Conservation (phyloP, 2,329 filamentous ascomycete genomes). For the Gnomoniopsis smithogilvyi region DNA sequence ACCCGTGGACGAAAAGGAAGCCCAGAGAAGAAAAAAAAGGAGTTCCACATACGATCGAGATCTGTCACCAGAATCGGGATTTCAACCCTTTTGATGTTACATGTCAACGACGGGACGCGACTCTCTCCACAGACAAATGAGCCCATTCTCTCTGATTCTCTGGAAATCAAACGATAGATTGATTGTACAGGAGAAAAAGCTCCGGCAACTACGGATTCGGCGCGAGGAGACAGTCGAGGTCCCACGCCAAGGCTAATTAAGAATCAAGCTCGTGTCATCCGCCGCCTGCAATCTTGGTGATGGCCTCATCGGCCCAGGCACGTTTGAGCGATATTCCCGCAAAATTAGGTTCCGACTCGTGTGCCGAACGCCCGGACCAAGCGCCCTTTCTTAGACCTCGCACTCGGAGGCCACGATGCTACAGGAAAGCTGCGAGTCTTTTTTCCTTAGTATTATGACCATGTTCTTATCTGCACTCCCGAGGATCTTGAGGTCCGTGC, state of each 20-base stretch:
- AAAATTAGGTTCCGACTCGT: neutral
- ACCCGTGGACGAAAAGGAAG: neutral
- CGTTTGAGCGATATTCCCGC: neutral
- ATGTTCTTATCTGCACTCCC: neutral
- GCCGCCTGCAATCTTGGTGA: neutral
- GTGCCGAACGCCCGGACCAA: neutral
- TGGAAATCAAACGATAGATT: neutral
- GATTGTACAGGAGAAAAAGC: neutral
- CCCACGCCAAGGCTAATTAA: neutral
- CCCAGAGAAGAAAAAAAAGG: neutral
- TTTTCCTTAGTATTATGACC: neutral
- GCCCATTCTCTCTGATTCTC: neutral
- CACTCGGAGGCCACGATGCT: neutral
- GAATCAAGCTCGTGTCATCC: neutral
- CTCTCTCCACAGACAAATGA: neutral
- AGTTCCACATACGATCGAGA: slow-evolving; percentile 6
- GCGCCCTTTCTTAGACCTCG: neutral
- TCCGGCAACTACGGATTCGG: neutral
- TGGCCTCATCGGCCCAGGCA: neutral
- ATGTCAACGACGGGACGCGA: neutral
- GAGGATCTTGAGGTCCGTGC: neutral
- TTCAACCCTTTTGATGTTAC: neutral
- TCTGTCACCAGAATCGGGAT: slow-evolving; percentile 2
- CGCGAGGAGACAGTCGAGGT: neutral
- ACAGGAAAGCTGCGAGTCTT: neutral